Evolutionary conservation across 2,329 filamentous ascomycete genomes (phyloP), one percentile per base, ranked within the genome.

Genomic region (Ramichloridium luteum): DNA sequence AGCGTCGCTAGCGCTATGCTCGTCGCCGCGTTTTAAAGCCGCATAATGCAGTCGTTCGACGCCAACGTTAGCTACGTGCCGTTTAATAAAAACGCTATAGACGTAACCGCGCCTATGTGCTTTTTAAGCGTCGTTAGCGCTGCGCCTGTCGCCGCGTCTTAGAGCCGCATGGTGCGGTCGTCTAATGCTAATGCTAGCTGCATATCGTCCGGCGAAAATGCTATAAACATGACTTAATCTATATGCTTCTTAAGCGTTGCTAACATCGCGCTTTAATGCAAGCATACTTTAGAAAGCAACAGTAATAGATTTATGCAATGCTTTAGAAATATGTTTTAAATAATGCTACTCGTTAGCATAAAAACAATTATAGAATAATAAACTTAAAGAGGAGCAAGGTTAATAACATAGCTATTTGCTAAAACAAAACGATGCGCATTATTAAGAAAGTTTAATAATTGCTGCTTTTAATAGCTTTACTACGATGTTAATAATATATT

Each of bases 321-420:
- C 13, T 28, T 16, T 14, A 33, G 6, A 39, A 51, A 56, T 4
- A 30, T 28, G 16, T 40, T 40, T 30, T 46, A 37, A 15, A 57
- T 36, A 9, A 48, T 34, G 30, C 46, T 50, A 10, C 13, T 32
- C 32, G 25, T 29, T 13, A 54, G 55, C 14, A 41, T 37, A 35
- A 58, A 60, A 10, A 53, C 27, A 1, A 58, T 35, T 3, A 50
- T 56, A 6, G 49, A 49, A 15, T n/a, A 45, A 37, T 60, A 59
- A n/a, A 53, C 27, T 37, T 60, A 53, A 14, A 60, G 51, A 5
- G 57, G 57, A 8, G 47, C 46, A 25, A 31, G 28, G 20, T 53
- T 40, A 23, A 49, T 40, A 18, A 57, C 45, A 6, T 47, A 39
- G 12, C 37, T 14, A 34, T 50, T 47, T 27, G 40, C 42, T 1